These are phyloP conservation scores for Ustilago loliicola DNA, from an alignment of 1,284 basidiomycete genomes.

Conservation along the genomic window DNA sequence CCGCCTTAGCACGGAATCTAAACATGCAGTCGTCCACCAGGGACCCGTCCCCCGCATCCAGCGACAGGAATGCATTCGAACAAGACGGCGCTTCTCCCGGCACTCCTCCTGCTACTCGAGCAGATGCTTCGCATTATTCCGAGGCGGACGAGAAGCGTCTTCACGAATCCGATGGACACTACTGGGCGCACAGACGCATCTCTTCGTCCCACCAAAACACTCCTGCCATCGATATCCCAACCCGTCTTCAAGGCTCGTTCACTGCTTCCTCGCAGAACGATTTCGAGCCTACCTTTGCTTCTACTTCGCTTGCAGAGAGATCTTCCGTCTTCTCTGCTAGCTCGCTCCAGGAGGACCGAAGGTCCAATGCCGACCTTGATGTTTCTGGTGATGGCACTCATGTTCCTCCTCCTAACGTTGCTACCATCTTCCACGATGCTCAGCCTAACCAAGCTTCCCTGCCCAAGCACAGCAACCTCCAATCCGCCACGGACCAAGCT, in stretches of 20 bases:
- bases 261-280: constrained; percentile 43
- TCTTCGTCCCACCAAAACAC: constrained; percentile 36
- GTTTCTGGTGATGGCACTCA: constrained; percentile 49
- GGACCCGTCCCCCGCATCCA: constrained; percentile 46
- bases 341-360: constrained; percentile 40
- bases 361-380: constrained; percentile 48
- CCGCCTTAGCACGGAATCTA: constrained; percentile 29
- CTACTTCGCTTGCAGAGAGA: constrained; percentile 40
- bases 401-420: constrained; percentile 53
- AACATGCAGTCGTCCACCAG: constrained; percentile 33
- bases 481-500: constrained; percentile 20
- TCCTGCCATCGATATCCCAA: constrained; percentile 41
- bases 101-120: constrained; percentile 49
- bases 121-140: constrained; percentile 54
- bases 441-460: constrained; percentile 14
- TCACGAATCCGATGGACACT: constrained; percentile 57
- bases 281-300: constrained; percentile 43
- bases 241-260: constrained; percentile 41
- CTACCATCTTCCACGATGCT: constrained; percentile 39
- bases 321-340: constrained; percentile 42
- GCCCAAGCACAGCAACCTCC: constrained; percentile 28
- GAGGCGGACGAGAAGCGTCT: constrained; percentile 61
- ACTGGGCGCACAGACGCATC: constrained; percentile 54
- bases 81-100: constrained; percentile 23
- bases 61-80: constrained; percentile 43